Evolutionary conservation across 2,329 filamentous ascomycete genomes (phyloP).

Genomic region (Dactylella cylindrospora): DNA sequence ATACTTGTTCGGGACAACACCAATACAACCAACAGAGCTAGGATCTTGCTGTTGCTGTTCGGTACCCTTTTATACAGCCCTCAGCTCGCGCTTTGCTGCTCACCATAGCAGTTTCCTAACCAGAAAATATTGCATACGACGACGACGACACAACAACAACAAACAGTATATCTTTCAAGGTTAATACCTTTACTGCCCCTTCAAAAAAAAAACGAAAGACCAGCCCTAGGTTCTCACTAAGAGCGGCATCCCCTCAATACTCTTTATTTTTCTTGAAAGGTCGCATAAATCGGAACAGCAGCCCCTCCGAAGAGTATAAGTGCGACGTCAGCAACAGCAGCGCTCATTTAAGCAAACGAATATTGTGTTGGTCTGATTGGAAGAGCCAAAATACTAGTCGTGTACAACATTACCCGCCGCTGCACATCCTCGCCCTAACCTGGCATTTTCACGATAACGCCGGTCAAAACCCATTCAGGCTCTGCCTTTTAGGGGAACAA

Average conservation of each 20-base stretch:
- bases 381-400: conserved; percentile 9
- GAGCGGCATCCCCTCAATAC: neutral
- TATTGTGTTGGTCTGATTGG: conserved; percentile 20
- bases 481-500: neutral
- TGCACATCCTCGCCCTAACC: conserved; percentile 7
- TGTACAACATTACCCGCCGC: conserved; percentile 24
- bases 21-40: conserved; percentile 32
- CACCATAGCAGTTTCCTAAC: too few species aligned
- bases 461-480: neutral
- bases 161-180: too few species aligned
- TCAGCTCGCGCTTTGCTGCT: too few species aligned
- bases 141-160: neutral
- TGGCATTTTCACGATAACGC: conserved; percentile 25
- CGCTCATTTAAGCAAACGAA: conserved; percentile 25
- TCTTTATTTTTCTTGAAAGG: conserved; percentile 16
- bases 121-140: conserved; percentile 8
- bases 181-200: too few species aligned
- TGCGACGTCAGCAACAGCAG: conserved; percentile 24
- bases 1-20: too few species aligned
- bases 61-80: conserved; percentile 24
- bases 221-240: too few species aligned
- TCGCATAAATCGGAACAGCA: conserved; percentile 10
- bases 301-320: conserved; percentile 21
- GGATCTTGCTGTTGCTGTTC: conserved; percentile 22
- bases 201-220: too few species aligned